Conservation (phyloP, 192 early-diverging fungal genomes). For the Coemansia sp. region DNA sequence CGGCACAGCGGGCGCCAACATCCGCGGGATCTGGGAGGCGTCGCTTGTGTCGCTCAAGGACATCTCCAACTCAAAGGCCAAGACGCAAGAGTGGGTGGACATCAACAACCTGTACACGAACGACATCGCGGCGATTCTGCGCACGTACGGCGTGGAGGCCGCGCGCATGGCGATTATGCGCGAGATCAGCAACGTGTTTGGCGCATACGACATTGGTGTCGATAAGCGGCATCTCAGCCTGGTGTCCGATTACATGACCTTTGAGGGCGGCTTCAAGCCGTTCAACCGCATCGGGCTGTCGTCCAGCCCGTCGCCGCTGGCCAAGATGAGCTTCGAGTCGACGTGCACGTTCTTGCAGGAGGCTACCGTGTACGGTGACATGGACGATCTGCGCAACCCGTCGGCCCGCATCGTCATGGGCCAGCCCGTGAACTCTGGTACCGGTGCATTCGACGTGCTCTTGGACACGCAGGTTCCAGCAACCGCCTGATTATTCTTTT, state of each 20-base stretch:
- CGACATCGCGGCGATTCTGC: slow-evolving; percentile 91
- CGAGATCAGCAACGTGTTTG: slow-evolving; percentile 91
- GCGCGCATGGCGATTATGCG: slow-evolving; percentile 88
- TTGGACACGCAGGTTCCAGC: slow-evolving; percentile 28
- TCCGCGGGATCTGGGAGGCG: slow-evolving; percentile 85
- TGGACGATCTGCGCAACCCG: slow-evolving; percentile 83
- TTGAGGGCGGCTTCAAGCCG: slow-evolving; percentile 97
- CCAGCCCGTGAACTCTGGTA: slow-evolving; percentile 88
- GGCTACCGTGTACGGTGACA: slow-evolving; percentile 86
- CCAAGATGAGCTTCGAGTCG: slow-evolving; percentile 98
- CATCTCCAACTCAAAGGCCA: slow-evolving; percentile 26
- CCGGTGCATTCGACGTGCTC: slow-evolving; percentile 90
- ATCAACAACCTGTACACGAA: slow-evolving; percentile 89
- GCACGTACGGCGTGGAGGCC: slow-evolving; percentile 97
- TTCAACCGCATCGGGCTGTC: slow-evolving; percentile 95
- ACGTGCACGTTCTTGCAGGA: slow-evolving; percentile 94
- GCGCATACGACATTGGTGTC: slow-evolving; percentile 90
- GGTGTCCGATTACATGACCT: slow-evolving; percentile 99
- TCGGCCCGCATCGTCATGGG: slow-evolving; percentile 94
- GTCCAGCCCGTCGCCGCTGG: slow-evolving; percentile 90
- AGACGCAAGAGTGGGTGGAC: slow-evolving; percentile 66
- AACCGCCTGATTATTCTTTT: slow-evolving; percentile 5
- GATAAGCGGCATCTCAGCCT: slow-evolving; percentile 93
- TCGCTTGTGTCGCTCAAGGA: slow-evolving; percentile 46
- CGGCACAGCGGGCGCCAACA: slow-evolving; percentile 89